These are phyloP conservation scores for Theileria orientalis DNA, from an alignment of 169 alveolate species.

Conservation along the genomic window DNA sequence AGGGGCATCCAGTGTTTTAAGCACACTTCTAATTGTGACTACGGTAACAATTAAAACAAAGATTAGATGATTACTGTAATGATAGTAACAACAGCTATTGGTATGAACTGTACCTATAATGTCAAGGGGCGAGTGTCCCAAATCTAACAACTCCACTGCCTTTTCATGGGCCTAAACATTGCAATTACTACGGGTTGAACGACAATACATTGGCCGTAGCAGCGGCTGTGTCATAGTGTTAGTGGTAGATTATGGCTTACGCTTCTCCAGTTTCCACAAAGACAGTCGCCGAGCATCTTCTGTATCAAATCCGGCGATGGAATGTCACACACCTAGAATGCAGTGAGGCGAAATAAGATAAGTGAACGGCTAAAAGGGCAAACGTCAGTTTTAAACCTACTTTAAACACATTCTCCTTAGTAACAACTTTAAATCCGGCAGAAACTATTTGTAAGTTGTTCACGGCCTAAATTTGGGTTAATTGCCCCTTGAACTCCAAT, in stretches of 20 bases:
- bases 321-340: conserved; percentile 83
- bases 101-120: no score
- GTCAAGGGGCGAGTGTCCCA: conserved; percentile 90
- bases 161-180: conserved; percentile 65
- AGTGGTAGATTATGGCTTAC: no score
- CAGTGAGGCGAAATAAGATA: no score
- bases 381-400: conserved; percentile 49
- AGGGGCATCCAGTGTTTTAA: conserved; percentile 70
- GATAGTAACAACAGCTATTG: conserved; percentile 4
- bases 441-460: conserved; percentile 95
- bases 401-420: conserved; percentile 93
- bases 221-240: no score
- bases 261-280: conserved; percentile 83
- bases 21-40: conserved; percentile 73
- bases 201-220: no score
- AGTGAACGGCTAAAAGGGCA: background rate
- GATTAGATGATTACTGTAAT: background rate
- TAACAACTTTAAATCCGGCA: conserved; percentile 91
- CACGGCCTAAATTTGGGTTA: conserved; percentile 82
- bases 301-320: conserved; percentile 94
- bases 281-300: conserved; percentile 80
- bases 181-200: no score
- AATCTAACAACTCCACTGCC: conserved; percentile 30
- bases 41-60: no score
- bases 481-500: background rate